Percentiles rank a stretch among this genome's conserved stretches.
Conservation (phyloP, 2,329 filamentous ascomycete species). For the Sporothrix humicola region DNA sequence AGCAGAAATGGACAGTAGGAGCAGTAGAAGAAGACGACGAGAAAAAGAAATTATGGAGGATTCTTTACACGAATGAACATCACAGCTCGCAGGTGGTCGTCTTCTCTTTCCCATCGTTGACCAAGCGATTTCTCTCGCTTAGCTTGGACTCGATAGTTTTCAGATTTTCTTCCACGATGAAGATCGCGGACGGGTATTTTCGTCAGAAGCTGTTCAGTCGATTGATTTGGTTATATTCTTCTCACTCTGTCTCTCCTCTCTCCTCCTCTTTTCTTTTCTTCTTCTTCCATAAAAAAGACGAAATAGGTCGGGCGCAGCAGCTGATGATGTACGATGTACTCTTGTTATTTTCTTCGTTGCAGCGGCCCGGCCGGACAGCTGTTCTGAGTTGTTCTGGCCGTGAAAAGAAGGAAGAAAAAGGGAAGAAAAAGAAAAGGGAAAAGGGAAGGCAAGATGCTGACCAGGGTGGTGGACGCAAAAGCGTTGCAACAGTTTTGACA, state of each 20-base stretch:
- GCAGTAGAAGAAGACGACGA: too few relatives aligned
- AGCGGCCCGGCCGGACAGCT: neutral
- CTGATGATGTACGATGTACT: neutral
- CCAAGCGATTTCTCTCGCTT: neutral
- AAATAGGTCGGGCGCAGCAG: conserved; percentile 5
- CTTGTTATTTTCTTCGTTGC: neutral
- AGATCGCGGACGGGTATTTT: neutral
- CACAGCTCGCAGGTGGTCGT: neutral
- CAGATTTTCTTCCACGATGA: neutral
- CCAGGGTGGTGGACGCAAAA: neutral
- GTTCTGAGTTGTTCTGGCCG: neutral
- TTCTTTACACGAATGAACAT: neutral
- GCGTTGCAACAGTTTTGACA: neutral
- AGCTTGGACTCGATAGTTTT: neutral
- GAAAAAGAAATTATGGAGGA: neutral
- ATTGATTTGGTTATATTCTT: neutral
- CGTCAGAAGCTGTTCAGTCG: neutral
- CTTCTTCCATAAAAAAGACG: neutral
- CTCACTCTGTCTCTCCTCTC: neutral
- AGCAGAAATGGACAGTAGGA: neutral
- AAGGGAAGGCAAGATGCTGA: neutral
- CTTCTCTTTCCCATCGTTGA: neutral
- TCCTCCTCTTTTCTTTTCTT: neutral
- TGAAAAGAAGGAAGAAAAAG: too few relatives aligned
- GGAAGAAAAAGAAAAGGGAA: neutral